Conservation (phyloP, 192 early-diverging fungal species). For the Coemansia reversa region DNA sequence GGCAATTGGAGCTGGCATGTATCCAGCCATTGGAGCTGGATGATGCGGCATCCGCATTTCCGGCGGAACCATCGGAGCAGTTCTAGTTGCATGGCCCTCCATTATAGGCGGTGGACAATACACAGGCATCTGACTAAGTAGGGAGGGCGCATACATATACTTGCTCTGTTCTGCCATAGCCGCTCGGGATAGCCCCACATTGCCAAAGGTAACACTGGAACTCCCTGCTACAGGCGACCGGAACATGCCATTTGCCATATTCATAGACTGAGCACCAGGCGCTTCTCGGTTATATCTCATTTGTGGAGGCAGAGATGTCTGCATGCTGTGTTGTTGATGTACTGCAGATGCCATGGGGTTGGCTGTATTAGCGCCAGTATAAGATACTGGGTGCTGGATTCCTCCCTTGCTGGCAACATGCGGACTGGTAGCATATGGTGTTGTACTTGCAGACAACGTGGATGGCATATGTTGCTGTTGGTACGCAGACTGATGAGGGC, state of each 20-base stretch:
- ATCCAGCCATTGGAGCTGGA: constrained; percentile 3
- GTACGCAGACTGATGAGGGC: constrained; percentile 1
- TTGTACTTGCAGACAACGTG: neutral
- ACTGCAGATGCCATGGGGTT: neutral
- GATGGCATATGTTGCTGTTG: constrained; percentile 9
- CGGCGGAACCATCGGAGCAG: neutral
- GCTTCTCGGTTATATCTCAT: constrained; percentile 18
- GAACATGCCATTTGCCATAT: constrained; percentile 2
- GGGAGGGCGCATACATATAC: constrained; percentile 41
- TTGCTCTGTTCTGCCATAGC: constrained; percentile 10
- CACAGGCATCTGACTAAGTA: constrained; percentile 28
- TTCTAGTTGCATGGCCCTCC: neutral
- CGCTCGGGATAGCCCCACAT: constrained; percentile 15
- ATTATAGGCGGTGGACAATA: constrained; percentile 17
- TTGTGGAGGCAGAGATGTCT: constrained; percentile 13
- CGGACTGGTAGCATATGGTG: constrained; percentile 5
- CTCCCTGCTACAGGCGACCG: constrained; percentile 9
- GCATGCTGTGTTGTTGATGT: neutral
- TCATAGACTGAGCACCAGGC: constrained; percentile 1
- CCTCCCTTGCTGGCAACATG: neutral
- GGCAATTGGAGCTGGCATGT: constrained; percentile 4
- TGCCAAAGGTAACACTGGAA: constrained; percentile 17
- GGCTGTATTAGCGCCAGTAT: neutral
- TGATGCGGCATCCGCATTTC: constrained; percentile 5
- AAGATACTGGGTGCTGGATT: neutral